Base-by-base conservation (phyloP, 1,284 basidiomycete genomes). In the Cutaneotrichosporon cyanovorans region DNA sequence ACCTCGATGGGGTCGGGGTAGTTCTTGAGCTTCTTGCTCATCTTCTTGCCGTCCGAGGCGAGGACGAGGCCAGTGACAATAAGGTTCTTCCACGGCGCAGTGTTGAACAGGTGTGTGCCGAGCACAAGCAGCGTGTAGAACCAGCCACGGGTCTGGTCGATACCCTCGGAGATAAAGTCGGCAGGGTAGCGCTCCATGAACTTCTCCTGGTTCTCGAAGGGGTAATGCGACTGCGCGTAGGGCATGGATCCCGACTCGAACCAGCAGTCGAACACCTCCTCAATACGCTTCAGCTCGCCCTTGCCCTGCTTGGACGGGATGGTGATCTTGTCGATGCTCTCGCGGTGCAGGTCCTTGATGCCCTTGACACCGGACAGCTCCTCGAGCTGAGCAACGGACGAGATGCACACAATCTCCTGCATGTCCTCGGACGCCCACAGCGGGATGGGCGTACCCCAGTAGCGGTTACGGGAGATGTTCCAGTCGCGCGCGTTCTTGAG, bases 221-320 rank as follows among this genome's bases (percentile, higher is more conserved):
- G 95, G 76, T 95, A 98, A 73, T 99, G 95, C 12, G 83, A 78
- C 66, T 97, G 93, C 2, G 92, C 95, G 65, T 95, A 99, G 4
- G 95, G 95, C 95, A 99, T 99, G 65, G 91, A 93, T 73, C 95
- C 95, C 7, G 93, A 97, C 75, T 99, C 95, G 69, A 99, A 98
- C 95, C 95, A 99, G 69, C 95, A 99, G 71, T 99, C 95, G 69
- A 99, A 98, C 25, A 99, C 91, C 71, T 97, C 95, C 52, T 96
- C 89, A 16, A 97, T 79, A 50, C 93, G 83, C 70, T 80, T 87
- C 36, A 99, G 75, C 18, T 74, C 71, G n/a, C 93, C 95, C 65
- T 92, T 95, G 54, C 92, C 93, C 69, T 82, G 73, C 65, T 85
- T 77, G 28, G 91, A 96, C 5, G 93, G 95, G 62, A 98, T 97